A percentile compares a stretch with the other conserved stretches of the same genome.
Conservation (phyloP, 106 monocot genomes). For the Dioscorea zingiberensis region DNA sequence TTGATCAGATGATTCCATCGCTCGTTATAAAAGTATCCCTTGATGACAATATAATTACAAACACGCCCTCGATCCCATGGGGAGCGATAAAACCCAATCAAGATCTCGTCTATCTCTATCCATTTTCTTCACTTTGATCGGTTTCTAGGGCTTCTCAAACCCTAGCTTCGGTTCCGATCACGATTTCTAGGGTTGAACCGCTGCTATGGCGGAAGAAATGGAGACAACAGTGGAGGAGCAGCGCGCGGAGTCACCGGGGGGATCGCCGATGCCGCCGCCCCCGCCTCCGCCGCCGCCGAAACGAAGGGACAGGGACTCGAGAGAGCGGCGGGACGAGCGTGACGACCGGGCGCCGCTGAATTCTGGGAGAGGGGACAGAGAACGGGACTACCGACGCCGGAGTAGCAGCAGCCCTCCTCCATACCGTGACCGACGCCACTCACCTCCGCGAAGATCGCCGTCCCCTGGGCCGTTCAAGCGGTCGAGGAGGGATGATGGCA, state of each 20-base stretch:
- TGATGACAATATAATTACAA: no score
- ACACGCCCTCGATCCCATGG: no score
- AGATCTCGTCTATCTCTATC: no score
- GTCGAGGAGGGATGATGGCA: conserved; percentile 77
- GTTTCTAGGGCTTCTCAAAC: background rate
- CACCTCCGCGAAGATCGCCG: conserved; percentile 54
- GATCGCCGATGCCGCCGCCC: conserved; percentile 39
- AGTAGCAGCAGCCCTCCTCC: conserved; percentile 80
- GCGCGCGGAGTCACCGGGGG: conserved; percentile 16
- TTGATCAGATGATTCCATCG: no score
- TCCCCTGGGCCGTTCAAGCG: conserved; percentile 66
- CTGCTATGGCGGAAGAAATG: conserved; percentile 64
- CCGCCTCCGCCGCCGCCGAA: conserved; percentile 25
- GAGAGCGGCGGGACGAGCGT: conserved; percentile 44
- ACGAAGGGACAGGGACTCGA: conserved; percentile 38
- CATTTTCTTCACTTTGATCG: no score
- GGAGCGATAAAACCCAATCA: no score
- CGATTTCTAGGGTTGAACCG: background rate
- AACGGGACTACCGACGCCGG: conserved; percentile 55
- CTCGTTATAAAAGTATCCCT: no score
- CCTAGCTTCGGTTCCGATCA: background rate
- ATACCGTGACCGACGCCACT: conserved; percentile 51
- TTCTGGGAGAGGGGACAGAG: conserved; percentile 26
- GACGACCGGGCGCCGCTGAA: conserved; percentile 30
- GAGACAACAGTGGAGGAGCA: conserved; percentile 22